phyloP scores from a whole-genome alignment of 2,329 filamentous ascomycete genomes.

The Fusarium ambrosium region DNA sequence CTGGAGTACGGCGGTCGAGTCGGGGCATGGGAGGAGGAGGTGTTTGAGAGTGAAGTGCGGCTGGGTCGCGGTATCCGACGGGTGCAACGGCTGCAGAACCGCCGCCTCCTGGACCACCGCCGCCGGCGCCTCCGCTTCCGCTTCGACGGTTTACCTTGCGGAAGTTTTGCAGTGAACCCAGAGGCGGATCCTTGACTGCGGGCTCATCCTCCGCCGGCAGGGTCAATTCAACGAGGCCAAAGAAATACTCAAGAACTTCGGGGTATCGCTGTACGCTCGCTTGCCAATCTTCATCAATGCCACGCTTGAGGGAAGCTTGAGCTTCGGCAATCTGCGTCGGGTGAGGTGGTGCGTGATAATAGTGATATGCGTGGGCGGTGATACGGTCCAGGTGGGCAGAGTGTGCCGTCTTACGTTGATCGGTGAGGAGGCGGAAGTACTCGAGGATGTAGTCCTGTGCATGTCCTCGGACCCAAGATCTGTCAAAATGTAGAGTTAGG shows the following conservation, averaged over 20 bases:
- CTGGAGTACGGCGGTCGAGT: conserved; percentile 46
- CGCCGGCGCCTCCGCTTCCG: conserved; percentile 54
- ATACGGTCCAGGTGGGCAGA: conserved; percentile 68
- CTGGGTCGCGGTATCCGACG: conserved; percentile 44
- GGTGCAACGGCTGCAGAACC: conserved; percentile 43
- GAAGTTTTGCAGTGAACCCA: conserved; percentile 65
- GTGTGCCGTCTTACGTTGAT: conserved; percentile 71
- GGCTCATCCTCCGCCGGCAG: conserved; percentile 74
- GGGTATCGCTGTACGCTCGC: conserved; percentile 81
- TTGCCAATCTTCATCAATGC: conserved; percentile 85
- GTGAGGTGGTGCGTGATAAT: conserved; percentile 70
- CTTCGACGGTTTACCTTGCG: conserved; percentile 62
- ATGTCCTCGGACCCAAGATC: conserved; percentile 73
- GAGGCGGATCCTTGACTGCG: conserved; percentile 70
- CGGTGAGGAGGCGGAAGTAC: conserved; percentile 73
- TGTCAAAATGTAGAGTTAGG: conserved; percentile 49
- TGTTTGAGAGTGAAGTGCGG: conserved; percentile 43
- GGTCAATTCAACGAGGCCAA: conserved; percentile 75
- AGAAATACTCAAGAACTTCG: conserved; percentile 86
- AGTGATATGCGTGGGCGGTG: conserved; percentile 67
- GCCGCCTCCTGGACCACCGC: conserved; percentile 40
- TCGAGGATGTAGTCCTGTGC: conserved; percentile 77
- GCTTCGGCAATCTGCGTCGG: conserved; percentile 74
- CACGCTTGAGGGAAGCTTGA: conserved; percentile 75
- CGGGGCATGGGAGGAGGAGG: conserved; percentile 46